Base-by-base conservation (phyloP, 148 eudicot genomes). In the Camellia granthamiana region DNA sequence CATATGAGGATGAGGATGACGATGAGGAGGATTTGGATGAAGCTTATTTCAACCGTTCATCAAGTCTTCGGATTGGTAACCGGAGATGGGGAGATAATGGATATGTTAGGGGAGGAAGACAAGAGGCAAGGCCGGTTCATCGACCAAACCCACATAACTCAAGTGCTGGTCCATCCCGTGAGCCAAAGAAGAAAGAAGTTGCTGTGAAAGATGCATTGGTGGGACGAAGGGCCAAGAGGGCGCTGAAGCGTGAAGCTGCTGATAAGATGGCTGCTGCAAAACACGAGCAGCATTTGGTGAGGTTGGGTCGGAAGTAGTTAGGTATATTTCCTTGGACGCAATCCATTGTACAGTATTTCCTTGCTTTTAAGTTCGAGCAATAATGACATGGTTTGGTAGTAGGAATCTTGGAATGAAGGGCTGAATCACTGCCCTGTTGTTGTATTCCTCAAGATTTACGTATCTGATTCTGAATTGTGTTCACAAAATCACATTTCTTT, bases 41-140 rank as follows among this genome's bases (percentile, higher is more conserved):
- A 14, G 88, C 62, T 30, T 89, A 90, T 86, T 83, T 89, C 7
- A 77, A 79, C 56, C 82, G 73, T 82, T 90, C 96, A 46, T 61
- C 96, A 0, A 86, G 76, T 49, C 72, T 89, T 42, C 90, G 96
- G 21, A 88, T 94, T 60, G 96, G 98, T 10, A 94, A 92, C 76
- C 82, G 96, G 51, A 85, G 98, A 78, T 94, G 98, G 98, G 98
- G 98, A 3, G 91, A 89, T 82, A 94, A 92, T 72, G 98, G 97
- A 0, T 93, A 77, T 81, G 85, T 95, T 11, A 79, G 96, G 75
- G 89, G 85, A 23, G 97, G 94, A 78, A 92, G 94, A 69, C 93
- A 87, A 80, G 98, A 95, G 81, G 98, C 94, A 19, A 87, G 94
- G 69, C 97, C 97, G 2, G 87, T 87, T 60, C 72, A 75, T 56